Evolutionary conservation across 2,329 filamentous ascomycete genomes (phyloP), one percentile per base, ranked within the genome.

Genomic region (Cytospora leucostoma): DNA sequence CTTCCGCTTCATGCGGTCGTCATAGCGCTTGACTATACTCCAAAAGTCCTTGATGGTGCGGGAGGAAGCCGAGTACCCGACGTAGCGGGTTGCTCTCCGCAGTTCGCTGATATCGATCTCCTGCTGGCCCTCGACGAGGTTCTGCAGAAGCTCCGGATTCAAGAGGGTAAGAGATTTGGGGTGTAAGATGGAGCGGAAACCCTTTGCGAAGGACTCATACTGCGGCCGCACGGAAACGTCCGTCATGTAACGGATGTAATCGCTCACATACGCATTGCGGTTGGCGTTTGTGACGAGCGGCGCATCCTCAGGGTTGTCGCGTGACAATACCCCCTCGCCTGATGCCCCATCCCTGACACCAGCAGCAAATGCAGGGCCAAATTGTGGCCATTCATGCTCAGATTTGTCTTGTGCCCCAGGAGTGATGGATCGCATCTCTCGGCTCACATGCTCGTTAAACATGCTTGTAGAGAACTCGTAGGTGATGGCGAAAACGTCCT

Each of bases 171-270:
- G 80, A 0, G 90, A 88, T 59, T 88, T 88, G 17, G 82, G 80
- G 65, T 90, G 83, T 33, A 97, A 79, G 69, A 92, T 93, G 1
- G 86, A 82, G 63, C 85, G 84, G 76, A 98, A 97, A 2, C 95
- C 95, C 27, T 84, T 84, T 33, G 88, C 82, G 73, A 99, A 97
- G 1, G 94, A 92, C 58, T 86, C 81, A 69, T 88, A 93, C 72
- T 97, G 93, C 0, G 89, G 86, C 0, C 81, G 79, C 50, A 98
- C 82, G 0, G 92, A 95, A 44, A 90, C 82, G 71, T 92, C 85
- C 0, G 91, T 92, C 33, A 97, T 82, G 81, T 93, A 96, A 63
- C 83, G 83, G 68, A 96, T 89, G 74, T 98, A 98, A 74, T 96
- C 91, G 61, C 82, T 84, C 4, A 97, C 88, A 69, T 92, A 99